Conservation (phyloP, 768 basidiomycete species). For the Tubosaeta brunneosetosa region DNA sequence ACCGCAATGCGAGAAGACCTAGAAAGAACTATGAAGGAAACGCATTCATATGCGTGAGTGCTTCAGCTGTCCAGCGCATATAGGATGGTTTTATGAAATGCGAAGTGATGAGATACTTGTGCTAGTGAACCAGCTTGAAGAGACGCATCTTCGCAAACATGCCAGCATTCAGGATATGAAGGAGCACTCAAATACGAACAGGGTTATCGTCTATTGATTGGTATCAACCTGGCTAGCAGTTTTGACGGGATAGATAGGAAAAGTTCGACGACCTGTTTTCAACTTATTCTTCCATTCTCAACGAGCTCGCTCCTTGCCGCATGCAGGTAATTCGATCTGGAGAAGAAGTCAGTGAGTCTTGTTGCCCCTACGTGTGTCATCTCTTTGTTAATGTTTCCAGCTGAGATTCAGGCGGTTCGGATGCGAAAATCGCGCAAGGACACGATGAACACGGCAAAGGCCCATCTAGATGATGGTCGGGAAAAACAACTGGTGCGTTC, state of each 20-base stretch:
- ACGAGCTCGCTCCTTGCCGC: conserved; percentile 32
- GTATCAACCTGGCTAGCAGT: background rate
- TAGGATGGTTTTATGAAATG: background rate
- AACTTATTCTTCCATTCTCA: conserved; percentile 22
- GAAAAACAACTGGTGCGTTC: conserved; percentile 35
- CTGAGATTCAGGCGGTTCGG: conserved; percentile 27
- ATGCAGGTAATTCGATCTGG: conserved; percentile 28
- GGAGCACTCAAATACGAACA: conserved; percentile 6
- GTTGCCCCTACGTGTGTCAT: background rate
- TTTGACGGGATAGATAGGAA: conserved; percentile 15
- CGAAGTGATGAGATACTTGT: conserved; percentile 19
- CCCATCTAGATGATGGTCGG: conserved; percentile 32
- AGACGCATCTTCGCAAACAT: conserved; percentile 15
- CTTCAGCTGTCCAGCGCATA: background rate
- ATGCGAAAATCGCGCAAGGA: conserved; percentile 33
- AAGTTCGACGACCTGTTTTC: conserved; percentile 22
- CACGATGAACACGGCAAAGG: conserved; percentile 31
- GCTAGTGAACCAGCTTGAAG: conserved; percentile 21
- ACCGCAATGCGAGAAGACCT: conserved; percentile 7
- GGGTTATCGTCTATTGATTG: conserved; percentile 10
- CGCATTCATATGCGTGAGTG: conserved; percentile 26
- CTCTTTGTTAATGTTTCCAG: conserved; percentile 19
- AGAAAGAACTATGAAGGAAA: conserved; percentile 19
- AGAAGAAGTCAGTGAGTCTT: conserved; percentile 31
- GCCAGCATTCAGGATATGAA: conserved; percentile 3